Evolutionary conservation across 768 basidiomycete species (phyloP).

Genomic region (Rickenella mellea): DNA sequence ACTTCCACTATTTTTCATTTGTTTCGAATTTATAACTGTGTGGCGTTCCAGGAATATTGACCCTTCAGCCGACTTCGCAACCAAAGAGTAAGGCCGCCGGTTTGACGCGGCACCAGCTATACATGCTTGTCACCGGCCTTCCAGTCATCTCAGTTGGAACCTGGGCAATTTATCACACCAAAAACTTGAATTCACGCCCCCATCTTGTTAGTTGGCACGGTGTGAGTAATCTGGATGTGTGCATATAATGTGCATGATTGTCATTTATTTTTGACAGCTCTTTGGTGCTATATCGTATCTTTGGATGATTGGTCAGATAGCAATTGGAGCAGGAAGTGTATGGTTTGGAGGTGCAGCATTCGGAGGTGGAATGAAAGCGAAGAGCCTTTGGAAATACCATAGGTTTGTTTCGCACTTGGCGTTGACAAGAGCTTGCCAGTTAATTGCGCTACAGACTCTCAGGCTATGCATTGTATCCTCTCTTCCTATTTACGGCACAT

Average conservation of each 20-base stretch:
- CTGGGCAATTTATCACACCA: slow-evolving; percentile 53
- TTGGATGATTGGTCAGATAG: slow-evolving; percentile 54
- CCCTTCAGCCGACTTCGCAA: slow-evolving; percentile 65
- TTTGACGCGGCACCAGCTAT: slow-evolving; percentile 58
- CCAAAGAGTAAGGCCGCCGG: slow-evolving; percentile 59
- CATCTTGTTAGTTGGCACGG: slow-evolving; percentile 76
- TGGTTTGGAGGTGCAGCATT: slow-evolving; percentile 65
- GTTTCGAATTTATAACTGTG: background rate
- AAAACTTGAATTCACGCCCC: slow-evolving; percentile 33
- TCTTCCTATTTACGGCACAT: slow-evolving; percentile 51
- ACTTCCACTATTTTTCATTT: background rate
- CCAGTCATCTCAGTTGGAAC: slow-evolving; percentile 53
- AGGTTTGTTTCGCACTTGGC: slow-evolving; percentile 31
- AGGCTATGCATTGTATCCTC: slow-evolving; percentile 60
- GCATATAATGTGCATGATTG: no score
- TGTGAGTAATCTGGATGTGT: slow-evolving; percentile 27
- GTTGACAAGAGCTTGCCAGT: slow-evolving; percentile 1
- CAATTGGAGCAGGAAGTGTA: slow-evolving; percentile 65
- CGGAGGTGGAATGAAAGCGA: slow-evolving; percentile 65
- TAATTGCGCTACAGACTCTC: slow-evolving; percentile 37
- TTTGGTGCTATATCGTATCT: slow-evolving; percentile 53
- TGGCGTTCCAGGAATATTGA: slow-evolving; percentile 62
- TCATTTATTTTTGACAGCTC: slow-evolving; percentile 38
- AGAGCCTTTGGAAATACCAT: slow-evolving; percentile 78
- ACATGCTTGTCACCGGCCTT: slow-evolving; percentile 44